Percentiles rank a stretch among this genome's conserved stretches.
phyloP scores from a whole-genome alignment of 257 asterid genomes.

The Fraxinus americana region DNA sequence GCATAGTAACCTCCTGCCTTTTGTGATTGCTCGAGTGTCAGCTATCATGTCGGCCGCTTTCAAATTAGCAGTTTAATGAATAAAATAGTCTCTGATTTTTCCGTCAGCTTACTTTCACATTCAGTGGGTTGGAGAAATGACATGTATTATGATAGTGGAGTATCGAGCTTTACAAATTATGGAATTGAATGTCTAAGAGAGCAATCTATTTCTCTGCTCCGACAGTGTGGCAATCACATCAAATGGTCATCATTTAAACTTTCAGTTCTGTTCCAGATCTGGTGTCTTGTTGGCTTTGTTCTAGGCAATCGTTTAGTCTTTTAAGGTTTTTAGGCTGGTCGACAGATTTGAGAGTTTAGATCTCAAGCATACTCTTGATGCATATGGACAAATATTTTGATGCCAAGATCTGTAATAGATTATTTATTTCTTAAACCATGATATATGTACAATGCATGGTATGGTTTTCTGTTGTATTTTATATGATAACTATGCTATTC shows the following conservation, averaged over 20 bases:
- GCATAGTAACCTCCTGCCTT: neutral
- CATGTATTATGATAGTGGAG: neutral
- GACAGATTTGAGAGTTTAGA: neutral
- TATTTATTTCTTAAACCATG: neutral
- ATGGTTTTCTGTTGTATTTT: neutral
- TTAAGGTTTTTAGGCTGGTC: neutral
- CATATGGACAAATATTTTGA: neutral
- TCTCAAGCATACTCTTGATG: neutral
- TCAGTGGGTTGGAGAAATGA: neutral
- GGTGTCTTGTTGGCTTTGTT: neutral
- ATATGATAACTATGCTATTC: neutral
- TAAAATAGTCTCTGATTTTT: neutral
- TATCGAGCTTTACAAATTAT: neutral
- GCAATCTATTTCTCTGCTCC: neutral
- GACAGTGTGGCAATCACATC: neutral
- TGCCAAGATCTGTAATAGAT: neutral
- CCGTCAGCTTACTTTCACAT: neutral
- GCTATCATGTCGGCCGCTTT: neutral
- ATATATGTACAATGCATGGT: neutral
- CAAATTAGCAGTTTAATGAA: neutral
- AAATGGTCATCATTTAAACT: neutral
- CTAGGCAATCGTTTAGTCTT: neutral
- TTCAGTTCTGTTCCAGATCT: neutral
- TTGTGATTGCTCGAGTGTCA: neutral
- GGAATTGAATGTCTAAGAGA: neutral